Evolutionary conservation across 2,329 filamentous ascomycete genomes (phyloP), one percentile per base, ranked within the genome.

Genomic region (Botrytis galanthina): DNA sequence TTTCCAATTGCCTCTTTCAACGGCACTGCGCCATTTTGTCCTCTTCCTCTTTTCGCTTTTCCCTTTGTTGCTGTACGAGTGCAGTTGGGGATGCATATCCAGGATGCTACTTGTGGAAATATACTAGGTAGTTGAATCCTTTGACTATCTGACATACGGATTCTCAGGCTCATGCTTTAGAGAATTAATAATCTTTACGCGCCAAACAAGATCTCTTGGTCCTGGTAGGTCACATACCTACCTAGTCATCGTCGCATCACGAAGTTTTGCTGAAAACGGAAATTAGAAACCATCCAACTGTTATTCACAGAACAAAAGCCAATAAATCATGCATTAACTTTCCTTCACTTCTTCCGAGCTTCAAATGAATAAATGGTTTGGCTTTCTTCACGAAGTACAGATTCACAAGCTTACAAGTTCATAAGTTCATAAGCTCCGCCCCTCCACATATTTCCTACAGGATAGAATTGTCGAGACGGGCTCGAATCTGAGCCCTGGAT

Each of bases 191-290:
- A 42, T n/a, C 39, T 4, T 7, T 26, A 20, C 12, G 26, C n/a
- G 14, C n/a, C n/a, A 63, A 63, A 42, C n/a, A 63, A 42, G 46
- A 63, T 42, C 14, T 26, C 22, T 62, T 62, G 35, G 35, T 62
- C 9, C 48, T n/a, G 48, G 48, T n/a, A 14, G 48, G 48, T 54
- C 6, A n/a, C 46, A 48, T 48, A 44, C 42, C 42, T 39, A 39
- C 3, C 3, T 42, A 51, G n/a, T 26, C 51, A 18, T 54, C 51
- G n/a, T 54, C 14, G 8, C 16, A 62, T 62, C 26, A 68, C 9
- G 9, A 39, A n/a, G 16, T 32, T n/a, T 57, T 20, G 37, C 48
- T 68, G 48, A 68, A 68, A 68, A 57, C 64, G 48, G 66, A 57
- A 12, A 51, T 18, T 26, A 32, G 35, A 29, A 29, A 29, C 20